Evolutionary conservation across 108 stramenopile species (phyloP).

Genomic region (Aureococcus anophagefferens): DNA sequence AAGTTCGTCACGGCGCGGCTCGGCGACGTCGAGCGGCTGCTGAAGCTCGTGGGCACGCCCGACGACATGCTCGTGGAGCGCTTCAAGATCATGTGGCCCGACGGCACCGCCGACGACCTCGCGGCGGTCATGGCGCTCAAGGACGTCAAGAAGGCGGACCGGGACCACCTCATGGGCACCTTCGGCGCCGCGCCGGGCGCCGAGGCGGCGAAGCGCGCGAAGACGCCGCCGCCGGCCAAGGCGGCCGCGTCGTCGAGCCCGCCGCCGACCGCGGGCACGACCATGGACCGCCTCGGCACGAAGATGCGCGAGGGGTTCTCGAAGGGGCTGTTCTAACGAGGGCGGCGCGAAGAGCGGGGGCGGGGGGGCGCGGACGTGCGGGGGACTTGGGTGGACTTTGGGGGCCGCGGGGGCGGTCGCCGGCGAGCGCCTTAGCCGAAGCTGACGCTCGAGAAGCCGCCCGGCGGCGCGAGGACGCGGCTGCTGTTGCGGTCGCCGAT

Average conservation of each 20-base stretch:
- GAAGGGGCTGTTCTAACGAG: no score
- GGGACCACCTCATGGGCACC: conserved; percentile 66
- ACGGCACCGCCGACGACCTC: conserved; percentile 66
- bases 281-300: not conserved
- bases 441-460: conserved; percentile 30
- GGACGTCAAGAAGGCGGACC: conserved; percentile 74
- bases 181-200: conserved; percentile 41
- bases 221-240: not conserved
- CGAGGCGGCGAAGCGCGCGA: not conserved
- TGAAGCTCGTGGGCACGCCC: conserved; percentile 91
- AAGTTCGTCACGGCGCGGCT: conserved; percentile 88
- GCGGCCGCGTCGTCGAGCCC: not conserved
- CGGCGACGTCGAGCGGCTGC: conserved; percentile 80
- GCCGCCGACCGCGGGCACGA: not conserved
- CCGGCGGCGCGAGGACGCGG: conserved; percentile 38
- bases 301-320: no score
- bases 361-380: no score
- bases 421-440: no score
- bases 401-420: no score
- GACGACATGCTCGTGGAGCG: conserved; percentile 74
- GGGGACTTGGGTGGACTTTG: no score
- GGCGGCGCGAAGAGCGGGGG: no score
- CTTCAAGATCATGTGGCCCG: conserved; percentile 76
- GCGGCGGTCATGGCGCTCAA: conserved; percentile 76
- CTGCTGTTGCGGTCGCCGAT: conserved; percentile 37